These are phyloP conservation scores for Lentithecium fluviatile DNA, from an alignment of 495 filamentous ascomycete genomes.

Conservation along the genomic window DNA sequence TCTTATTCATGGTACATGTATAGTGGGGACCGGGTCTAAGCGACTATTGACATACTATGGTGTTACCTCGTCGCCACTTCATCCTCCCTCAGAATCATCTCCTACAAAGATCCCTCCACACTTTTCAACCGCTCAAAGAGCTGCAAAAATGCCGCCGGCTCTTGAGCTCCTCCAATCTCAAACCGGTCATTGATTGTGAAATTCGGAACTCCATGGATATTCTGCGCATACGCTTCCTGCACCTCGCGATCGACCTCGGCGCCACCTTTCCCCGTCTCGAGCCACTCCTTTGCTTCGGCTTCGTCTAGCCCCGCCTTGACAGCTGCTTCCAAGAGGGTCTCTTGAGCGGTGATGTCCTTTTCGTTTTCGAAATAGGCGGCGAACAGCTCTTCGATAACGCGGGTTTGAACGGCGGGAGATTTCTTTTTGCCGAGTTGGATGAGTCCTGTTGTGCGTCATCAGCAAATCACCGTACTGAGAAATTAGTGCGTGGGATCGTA, in stretches of 20 bases:
- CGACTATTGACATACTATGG: too few species aligned
- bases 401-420: slow-evolving; percentile 55
- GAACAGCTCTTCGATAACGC: slow-evolving; percentile 68
- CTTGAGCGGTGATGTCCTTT: slow-evolving; percentile 68
- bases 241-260: slow-evolving; percentile 71
- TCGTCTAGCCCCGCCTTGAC: slow-evolving; percentile 63
- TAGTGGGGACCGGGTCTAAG: too few species aligned
- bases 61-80: too few species aligned
- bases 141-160: slow-evolving; percentile 43
- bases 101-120: slow-evolving; percentile 5
- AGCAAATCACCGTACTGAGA: background rate
- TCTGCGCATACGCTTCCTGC: slow-evolving; percentile 52
- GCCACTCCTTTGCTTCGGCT: slow-evolving; percentile 59
- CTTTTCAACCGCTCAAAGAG: slow-evolving; percentile 43
- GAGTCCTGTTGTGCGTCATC: slow-evolving; percentile 38
- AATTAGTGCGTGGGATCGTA: background rate
- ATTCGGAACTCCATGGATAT: slow-evolving; percentile 71
- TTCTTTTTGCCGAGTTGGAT: slow-evolving; percentile 67
- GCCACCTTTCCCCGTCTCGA: slow-evolving; percentile 63
- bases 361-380: slow-evolving; percentile 73
- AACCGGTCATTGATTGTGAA: slow-evolving; percentile 53
- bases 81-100: too few species aligned
- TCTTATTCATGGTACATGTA: too few species aligned
- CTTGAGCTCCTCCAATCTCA: slow-evolving; percentile 43
- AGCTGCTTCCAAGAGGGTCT: slow-evolving; percentile 59